These are phyloP conservation scores for Houttuynia cordata DNA, from an alignment of 164 flowering plant genomes.

Conservation along the genomic window DNA sequence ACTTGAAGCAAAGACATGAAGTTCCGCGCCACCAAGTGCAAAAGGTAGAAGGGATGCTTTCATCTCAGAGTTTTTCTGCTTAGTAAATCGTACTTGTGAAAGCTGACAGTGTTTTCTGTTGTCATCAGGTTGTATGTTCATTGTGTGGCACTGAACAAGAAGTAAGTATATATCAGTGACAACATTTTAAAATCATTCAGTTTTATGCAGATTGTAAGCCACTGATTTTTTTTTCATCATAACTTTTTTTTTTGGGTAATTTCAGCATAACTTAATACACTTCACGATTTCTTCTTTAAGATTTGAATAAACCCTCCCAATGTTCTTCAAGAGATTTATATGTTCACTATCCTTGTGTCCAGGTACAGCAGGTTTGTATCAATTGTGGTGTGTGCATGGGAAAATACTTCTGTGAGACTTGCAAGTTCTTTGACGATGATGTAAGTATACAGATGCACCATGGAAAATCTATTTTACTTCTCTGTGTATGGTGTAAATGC, in stretches of 20 bases:
- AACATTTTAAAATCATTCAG: too few relatives aligned
- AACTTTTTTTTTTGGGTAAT: too few relatives aligned
- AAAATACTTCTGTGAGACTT: slow-evolving; percentile 62
- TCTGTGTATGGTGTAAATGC: too few relatives aligned
- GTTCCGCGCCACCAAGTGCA: slow-evolving; percentile 69
- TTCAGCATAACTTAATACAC: too few relatives aligned
- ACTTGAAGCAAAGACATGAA: slow-evolving; percentile 54
- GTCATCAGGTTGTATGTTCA: slow-evolving; percentile 65
- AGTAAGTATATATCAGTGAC: slow-evolving; percentile 24
- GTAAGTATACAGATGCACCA: slow-evolving; percentile 28
- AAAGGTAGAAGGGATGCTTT: slow-evolving; percentile 25
- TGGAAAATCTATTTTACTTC: background rate
- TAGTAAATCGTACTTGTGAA: too few relatives aligned
- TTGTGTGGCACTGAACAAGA: slow-evolving; percentile 85
- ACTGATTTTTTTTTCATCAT: too few relatives aligned
- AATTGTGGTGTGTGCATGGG: slow-evolving; percentile 94
- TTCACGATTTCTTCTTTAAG: background rate
- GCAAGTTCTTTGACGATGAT: slow-evolving; percentile 90
- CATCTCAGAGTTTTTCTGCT: too few relatives aligned
- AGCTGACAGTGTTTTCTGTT: background rate
- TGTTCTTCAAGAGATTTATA: too few relatives aligned
- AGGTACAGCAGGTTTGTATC: slow-evolving; percentile 69
- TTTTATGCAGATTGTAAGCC: background rate
- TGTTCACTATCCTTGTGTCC: background rate
- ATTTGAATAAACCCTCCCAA: too few relatives aligned